These are phyloP conservation scores for Erythrophleum ivorense DNA, from an alignment of 331 rosid species.

Conservation along the genomic window DNA sequence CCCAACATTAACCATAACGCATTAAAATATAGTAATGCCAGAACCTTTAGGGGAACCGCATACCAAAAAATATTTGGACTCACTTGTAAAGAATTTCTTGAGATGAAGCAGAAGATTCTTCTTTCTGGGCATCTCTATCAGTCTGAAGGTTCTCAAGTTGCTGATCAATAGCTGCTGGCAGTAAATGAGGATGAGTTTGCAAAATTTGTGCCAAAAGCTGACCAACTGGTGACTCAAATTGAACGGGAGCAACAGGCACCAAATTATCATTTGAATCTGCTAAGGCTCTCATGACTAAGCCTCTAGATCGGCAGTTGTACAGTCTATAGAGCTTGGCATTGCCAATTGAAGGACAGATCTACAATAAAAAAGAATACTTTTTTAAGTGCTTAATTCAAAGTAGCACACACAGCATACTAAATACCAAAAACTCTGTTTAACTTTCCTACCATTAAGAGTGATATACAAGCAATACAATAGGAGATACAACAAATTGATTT, in stretches of 20 bases:
- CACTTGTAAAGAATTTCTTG: constrained; percentile 79
- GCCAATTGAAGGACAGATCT: constrained; percentile 69
- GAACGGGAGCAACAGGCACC: constrained; percentile 77
- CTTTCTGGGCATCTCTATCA: constrained; percentile 59
- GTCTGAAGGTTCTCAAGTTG: constrained; percentile 90
- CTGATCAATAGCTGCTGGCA: constrained; percentile 87
- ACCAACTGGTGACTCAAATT: constrained; percentile 83
- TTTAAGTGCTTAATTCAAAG: neutral
- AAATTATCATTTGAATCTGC: constrained; percentile 64
- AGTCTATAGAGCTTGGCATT: constrained; percentile 57
- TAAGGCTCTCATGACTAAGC: constrained; percentile 66
- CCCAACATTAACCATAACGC: neutral
- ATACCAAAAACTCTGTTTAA: constrained; percentile 17
- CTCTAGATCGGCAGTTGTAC: constrained; percentile 65
- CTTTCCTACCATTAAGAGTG: neutral
- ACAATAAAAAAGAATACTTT: constrained; percentile 19
- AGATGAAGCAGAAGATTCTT: constrained; percentile 52
- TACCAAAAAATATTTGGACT: constrained; percentile 28
- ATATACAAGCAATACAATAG: neutral
- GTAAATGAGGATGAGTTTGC: constrained; percentile 87
- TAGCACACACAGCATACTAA: neutral
- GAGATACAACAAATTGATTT: neutral
- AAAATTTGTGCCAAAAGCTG: constrained; percentile 90
- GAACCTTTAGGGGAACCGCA: neutral
- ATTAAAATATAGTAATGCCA: neutral